Evolutionary conservation across 768 basidiomycete species (phyloP), one percentile per base, ranked within the genome.

Genomic region (Porpolomopsis calyptriformis): DNA sequence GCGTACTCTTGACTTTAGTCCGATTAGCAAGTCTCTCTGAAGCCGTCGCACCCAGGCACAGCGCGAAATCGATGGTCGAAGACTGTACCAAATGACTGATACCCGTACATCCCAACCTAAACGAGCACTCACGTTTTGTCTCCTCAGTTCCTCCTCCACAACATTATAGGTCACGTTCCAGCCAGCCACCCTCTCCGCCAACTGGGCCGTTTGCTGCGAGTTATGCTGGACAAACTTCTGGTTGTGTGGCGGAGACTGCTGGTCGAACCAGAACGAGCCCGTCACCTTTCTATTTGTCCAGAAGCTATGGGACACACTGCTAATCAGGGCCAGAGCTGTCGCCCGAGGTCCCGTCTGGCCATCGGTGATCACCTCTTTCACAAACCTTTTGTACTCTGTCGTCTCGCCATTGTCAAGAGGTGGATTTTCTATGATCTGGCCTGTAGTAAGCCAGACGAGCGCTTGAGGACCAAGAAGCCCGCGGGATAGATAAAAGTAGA

Each of bases 371-470:
- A 91, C 85, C 64, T 97, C 93, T 69, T 92, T 93, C 52, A 97
- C 77, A 61, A 94, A 99, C 18, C 92, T 78, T 55, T 80, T 82
- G 61, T 96, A 98, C 61, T 99, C 93, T 1, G 77, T 89, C 33
- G 88, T 90, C 63, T 97, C 94, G 2, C 93, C 93, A 57, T 92
- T 93, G 59, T 93, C 90, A 41, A 98, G 70, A 27, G 96, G 94
- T 3, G 85, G 81, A 46, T 80, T 80, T 59, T 97, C 88, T 40
- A 84, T 68, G 49, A 94, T 77, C 60, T 82, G 80, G 12, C 91
- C 91, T 20, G 75, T 80, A 12, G 89, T 91, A 48, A 99, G 77
- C 87, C 94, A 96, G n/a, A 92, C 85, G 19, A 98, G 75, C 8
- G 90, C 81, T 55, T 90, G 87, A 0, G 94, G 89, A 7, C 82